Conservation (phyloP, 345 rosid genomes). For the Rubroshorea leprosula region DNA sequence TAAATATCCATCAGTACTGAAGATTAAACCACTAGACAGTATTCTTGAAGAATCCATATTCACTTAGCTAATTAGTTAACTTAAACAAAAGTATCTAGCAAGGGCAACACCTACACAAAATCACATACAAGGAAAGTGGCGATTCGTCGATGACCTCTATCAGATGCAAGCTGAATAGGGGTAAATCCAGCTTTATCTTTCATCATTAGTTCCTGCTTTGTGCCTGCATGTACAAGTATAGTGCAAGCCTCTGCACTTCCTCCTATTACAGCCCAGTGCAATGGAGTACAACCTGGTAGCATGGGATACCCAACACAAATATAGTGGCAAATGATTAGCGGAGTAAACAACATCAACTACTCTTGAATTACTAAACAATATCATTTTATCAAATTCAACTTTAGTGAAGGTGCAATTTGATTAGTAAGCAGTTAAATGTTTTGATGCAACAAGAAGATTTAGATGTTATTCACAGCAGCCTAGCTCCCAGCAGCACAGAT, state of each 20-base stretch:
- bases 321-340: not conserved
- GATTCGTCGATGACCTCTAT: conserved; percentile 89
- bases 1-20: not conserved
- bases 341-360: not conserved
- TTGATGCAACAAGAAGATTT: too few relatives aligned
- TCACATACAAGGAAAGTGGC: conserved; percentile 87
- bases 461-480: too few relatives aligned
- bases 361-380: not conserved
- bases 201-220: conserved; percentile 64
- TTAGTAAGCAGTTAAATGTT: too few relatives aligned
- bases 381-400: not conserved
- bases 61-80: not conserved
- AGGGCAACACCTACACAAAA: conserved; percentile 27
- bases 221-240: conserved; percentile 84
- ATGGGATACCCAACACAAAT: conserved; percentile 9
- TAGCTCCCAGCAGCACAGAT: too few relatives aligned
- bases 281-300: conserved; percentile 82
- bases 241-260: conserved; percentile 80
- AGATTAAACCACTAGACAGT: not conserved
- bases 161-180: conserved; percentile 80
- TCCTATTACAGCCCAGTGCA: conserved; percentile 87
- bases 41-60: not conserved
- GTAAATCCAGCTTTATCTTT: conserved; percentile 84
- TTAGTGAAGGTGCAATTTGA: too few relatives aligned
- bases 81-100: not conserved